Base-by-base conservation (phyloP, 495 filamentous ascomycete genomes). In the Cenococcum geophilum region DNA sequence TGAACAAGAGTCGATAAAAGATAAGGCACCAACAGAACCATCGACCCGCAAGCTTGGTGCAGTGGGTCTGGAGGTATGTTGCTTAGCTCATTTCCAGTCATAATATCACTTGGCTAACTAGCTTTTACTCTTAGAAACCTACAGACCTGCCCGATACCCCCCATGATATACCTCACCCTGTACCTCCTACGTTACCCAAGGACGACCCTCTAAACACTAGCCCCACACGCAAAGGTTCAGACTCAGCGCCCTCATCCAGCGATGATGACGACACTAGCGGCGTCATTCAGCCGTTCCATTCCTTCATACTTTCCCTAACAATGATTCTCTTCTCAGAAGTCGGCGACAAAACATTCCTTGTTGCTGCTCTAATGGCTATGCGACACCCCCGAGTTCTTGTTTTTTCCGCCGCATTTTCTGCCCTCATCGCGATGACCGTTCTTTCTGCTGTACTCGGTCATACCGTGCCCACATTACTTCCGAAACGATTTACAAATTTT, bases 321-420 rank as follows among this genome's bases (percentile, higher is more conserved):
- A 97, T 97, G 93, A 98, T 98, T 62, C 80, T 97, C 57, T 89
- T 97, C 67, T 97, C 93, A 62, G 93, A 98, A 72, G 85, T 98
- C 71, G 93, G 93, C 60, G 93, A 98, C 82, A 98, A 98, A 74
- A 98, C 93, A 0, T 98, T 98, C 76, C 80, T 98, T 43, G 90
- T 98, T 47, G 93, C 93, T 14, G 93, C 93, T 23, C 80, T 98
- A 21, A 98, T 98, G 93, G 93, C 93, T 1, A 98, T 98, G 93
- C 90, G 96, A 66, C 92, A 98, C 71, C 87, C 93, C 47, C 89
- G 92, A 35, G 73, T 97, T 57, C 79, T 96, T 12, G 95, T 98
- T 45, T 98, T 97, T 76, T 85, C 89, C 8, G 90, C 93, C 5
- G 93, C 93, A n/a, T 90, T 97, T 67, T 80, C 84, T 62, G 95